Percentiles rank a stretch among this genome's conserved stretches.
Evolutionary conservation across 2,329 filamentous ascomycete genomes (phyloP).

Genomic region (Lithohypha guttulata): DNA sequence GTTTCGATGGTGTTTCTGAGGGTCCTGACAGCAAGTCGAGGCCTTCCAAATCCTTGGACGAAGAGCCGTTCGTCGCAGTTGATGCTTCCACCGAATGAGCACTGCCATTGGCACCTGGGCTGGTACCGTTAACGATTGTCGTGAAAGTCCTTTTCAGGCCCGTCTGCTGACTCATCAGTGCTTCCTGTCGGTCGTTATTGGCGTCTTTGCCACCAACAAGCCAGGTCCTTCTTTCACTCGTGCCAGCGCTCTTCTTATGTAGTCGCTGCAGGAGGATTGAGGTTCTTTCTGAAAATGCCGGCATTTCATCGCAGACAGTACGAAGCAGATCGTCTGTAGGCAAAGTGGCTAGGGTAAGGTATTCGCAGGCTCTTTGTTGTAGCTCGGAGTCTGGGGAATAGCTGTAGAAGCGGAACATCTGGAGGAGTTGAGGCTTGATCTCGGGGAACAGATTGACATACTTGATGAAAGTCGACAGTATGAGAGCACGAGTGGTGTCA

Average conservation of each 20-base stretch:
- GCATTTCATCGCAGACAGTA: conserved; percentile 97
- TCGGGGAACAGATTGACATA: conserved; percentile 97
- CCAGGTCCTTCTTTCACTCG: conserved; percentile 94
- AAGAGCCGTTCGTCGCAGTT: conserved; percentile 26
- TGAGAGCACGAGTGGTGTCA: conserved; percentile 80
- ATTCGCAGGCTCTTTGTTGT: conserved; percentile 93
- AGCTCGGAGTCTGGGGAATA: conserved; percentile 91
- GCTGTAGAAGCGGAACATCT: conserved; percentile 84
- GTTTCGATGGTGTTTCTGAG: conserved; percentile 44
- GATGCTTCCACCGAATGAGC: conserved; percentile 29
- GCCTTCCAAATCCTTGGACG: conserved; percentile 62
- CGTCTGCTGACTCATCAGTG: conserved; percentile 67
- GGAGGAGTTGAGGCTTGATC: conserved; percentile 88
- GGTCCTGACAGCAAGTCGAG: conserved; percentile 59
- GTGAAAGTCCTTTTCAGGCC: conserved; percentile 81
- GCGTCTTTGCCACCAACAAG: conserved; percentile 94
- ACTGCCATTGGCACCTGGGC: conserved; percentile 26
- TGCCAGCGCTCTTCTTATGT: conserved; percentile 86
- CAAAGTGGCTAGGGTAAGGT: conserved; percentile 72
- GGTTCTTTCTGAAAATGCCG: conserved; percentile 87
- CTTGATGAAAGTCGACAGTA: conserved; percentile 91
- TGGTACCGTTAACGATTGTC: conserved; percentile 36
- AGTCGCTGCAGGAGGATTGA: conserved; percentile 84
- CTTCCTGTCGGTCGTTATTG: conserved; percentile 68
- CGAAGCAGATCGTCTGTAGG: conserved; percentile 83